Conservation (phyloP, 2,329 filamentous ascomycete genomes). For the Sporothrix euskadiensis region DNA sequence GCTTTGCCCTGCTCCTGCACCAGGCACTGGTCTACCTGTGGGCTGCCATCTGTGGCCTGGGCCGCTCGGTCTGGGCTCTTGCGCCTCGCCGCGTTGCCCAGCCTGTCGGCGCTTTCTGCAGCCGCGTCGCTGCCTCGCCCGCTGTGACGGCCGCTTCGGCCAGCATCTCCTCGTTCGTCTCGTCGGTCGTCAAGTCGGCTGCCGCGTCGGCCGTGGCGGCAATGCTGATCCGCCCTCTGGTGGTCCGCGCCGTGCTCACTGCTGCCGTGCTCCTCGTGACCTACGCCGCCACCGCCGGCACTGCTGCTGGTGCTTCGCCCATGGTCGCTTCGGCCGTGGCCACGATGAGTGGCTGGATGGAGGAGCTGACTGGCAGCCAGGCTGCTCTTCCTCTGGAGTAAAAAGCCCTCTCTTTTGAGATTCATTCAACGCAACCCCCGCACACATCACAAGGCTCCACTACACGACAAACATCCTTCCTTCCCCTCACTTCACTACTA, state of each 20-base stretch:
- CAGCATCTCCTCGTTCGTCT: conserved; percentile 19
- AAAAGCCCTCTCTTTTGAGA: background rate
- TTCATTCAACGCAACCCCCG: background rate
- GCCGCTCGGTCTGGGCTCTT: conserved; percentile 21
- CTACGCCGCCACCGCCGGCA: conserved; percentile 24
- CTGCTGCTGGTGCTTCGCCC: conserved; percentile 10
- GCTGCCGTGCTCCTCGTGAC: conserved; percentile 26
- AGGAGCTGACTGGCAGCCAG: conserved; percentile 19
- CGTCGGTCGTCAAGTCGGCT: conserved; percentile 19
- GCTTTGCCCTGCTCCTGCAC: conserved; percentile 28
- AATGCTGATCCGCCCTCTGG: conserved; percentile 26
- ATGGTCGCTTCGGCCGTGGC: conserved; percentile 18
- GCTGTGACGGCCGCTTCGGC: conserved; percentile 21
- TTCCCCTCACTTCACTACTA: conserved; percentile 6
- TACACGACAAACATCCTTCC: background rate
- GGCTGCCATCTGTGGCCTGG: conserved; percentile 16
- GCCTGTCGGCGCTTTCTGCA: conserved; percentile 25
- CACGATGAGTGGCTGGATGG: conserved; percentile 16
- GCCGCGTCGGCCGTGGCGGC: conserved; percentile 26
- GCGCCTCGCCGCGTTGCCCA: conserved; percentile 31
- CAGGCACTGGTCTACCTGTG: conserved; percentile 29
- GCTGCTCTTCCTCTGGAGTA: conserved; percentile 4
- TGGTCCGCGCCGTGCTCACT: conserved; percentile 29
- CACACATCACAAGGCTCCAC: conserved; percentile 17
- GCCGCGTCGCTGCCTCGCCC: conserved; percentile 24